Evolutionary conservation across 2,329 filamentous ascomycete genomes (phyloP), one percentile per base, ranked within the genome.

Genomic region (Xylariaceae sp.): DNA sequence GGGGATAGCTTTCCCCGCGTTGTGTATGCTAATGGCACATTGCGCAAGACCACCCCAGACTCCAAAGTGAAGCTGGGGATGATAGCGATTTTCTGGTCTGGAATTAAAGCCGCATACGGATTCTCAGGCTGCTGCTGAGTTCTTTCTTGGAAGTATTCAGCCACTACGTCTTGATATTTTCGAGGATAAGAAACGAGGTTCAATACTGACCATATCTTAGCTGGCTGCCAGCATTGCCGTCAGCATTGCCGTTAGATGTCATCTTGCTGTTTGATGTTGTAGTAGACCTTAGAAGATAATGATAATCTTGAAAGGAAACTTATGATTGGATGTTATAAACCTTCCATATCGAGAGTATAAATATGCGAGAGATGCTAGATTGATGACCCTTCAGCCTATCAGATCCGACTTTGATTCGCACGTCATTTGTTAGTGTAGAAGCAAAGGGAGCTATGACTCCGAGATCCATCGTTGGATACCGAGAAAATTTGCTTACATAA

Each of bases 11-110:
- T 81, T 61, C 87, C 87, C 46, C 84, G 78, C 20, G 83, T 87
- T 44, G 85, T 89, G 71, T 88, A 89, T 42, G 87, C 87, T 50
- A 89, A 78, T 1, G 87, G 86, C 16, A 88, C 80, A 84, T 98
- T 95, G 65, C 82, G 78, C 19, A 99, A 81, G 0, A 84, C 89
- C 20, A 89, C 91, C 47, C 95, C 95, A 1, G 93, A 98, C 74
- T 99, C 95, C 63, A 99, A 89, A 7, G 89, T 92, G 73, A 97
- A 96, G 21, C 88, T 87, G 1, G 95, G 93, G 52, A 99, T 85
- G 58, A 95, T 85, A 54, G 89, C 91, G 69, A 96, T 89, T 51
- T 89, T 82, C 76, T 98, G 95, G 68, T 96, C 89, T 50, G 91
- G 88, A 50, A 99, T 96, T 69, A 98, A 81, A 62, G 82, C 77